phyloP scores from a whole-genome alignment of 2,329 filamentous ascomycete genomes.

The Fusarium praegraminearum region DNA sequence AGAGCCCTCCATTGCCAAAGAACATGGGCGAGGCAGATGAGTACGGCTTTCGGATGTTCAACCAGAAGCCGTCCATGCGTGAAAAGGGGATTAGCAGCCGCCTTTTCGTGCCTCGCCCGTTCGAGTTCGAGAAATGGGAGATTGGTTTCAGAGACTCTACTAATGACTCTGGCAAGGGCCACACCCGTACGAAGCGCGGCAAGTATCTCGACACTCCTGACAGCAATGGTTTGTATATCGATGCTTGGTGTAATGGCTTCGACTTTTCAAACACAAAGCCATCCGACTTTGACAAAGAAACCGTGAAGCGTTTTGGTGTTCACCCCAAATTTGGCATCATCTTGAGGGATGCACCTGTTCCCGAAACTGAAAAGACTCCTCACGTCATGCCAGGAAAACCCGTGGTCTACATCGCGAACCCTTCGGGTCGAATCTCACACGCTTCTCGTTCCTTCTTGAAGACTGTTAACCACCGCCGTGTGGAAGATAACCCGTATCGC shows the following conservation, averaged over 20 bases:
- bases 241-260: conserved; percentile 65
- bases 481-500: conserved; percentile 51
- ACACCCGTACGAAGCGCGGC: conserved; percentile 64
- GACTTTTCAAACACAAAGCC: conserved; percentile 63
- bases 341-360: conserved; percentile 61
- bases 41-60: conserved; percentile 62
- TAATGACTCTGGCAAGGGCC: conserved; percentile 66
- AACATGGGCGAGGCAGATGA: conserved; percentile 62
- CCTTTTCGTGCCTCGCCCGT: conserved; percentile 61
- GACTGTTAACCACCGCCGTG: conserved; percentile 52
- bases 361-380: conserved; percentile 55
- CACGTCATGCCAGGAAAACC: conserved; percentile 61
- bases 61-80: conserved; percentile 55
- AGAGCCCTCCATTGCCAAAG: conserved; percentile 55
- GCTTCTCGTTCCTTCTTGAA: conserved; percentile 60
- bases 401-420: conserved; percentile 62
- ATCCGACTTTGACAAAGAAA: conserved; percentile 63
- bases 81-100: conserved; percentile 64
- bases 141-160: conserved; percentile 71
- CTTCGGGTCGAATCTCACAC: conserved; percentile 61
- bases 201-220: conserved; percentile 67
- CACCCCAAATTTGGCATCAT: conserved; percentile 68
- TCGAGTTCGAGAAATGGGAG: conserved; percentile 64
- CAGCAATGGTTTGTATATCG: conserved; percentile 65
- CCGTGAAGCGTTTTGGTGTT: conserved; percentile 62